phyloP scores from a whole-genome alignment of 2,329 filamentous ascomycete species.

The Aspergillus oerlinghausenensis region DNA sequence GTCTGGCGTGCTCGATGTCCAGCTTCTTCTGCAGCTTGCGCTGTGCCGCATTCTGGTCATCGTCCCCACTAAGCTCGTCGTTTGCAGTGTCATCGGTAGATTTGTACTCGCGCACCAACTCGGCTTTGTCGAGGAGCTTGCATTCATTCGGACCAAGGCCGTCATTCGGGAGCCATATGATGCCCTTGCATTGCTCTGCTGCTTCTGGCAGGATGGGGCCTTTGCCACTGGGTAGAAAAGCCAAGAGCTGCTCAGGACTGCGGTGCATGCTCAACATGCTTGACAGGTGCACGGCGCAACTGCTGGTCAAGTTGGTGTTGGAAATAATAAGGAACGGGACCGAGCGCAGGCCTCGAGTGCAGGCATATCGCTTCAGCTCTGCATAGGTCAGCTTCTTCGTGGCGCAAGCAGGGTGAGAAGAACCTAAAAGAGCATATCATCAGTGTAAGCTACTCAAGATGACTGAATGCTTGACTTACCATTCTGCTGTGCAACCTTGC shows the following conservation, averaged over 20 bases:
- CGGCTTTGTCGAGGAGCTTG: conserved; percentile 20
- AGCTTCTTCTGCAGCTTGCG: conserved; percentile 22
- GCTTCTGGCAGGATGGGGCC: conserved; percentile 16
- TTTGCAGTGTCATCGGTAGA: conserved; percentile 8
- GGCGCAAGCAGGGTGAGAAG: background rate
- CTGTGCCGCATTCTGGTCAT: conserved; percentile 3
- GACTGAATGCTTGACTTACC: conserved; percentile 3
- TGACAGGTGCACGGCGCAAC: conserved; percentile 24
- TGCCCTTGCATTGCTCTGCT: conserved; percentile 16
- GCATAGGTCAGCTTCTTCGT: conserved; percentile 5
- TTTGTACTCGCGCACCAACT: conserved; percentile 9
- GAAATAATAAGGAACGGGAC: conserved; percentile 32
- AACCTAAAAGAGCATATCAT: conserved; percentile 7
- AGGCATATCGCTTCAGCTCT: conserved; percentile 24
- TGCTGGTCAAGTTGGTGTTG: conserved; percentile 20
- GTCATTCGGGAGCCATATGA: conserved; percentile 27
- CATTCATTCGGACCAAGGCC: conserved; percentile 13
- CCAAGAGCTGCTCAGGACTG: conserved; percentile 24
- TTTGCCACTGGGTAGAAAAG: conserved; percentile 27
- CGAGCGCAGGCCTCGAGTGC: conserved; percentile 31
- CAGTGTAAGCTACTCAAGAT: background rate
- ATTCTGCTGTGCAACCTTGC: conserved; percentile 10
- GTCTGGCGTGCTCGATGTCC: conserved; percentile 20
- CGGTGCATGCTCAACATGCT: conserved; percentile 27
- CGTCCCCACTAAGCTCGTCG: conserved; percentile 4